Evolutionary conservation across 139 green algal genomes (phyloP).

Genomic region (Ulvella scutata): DNA sequence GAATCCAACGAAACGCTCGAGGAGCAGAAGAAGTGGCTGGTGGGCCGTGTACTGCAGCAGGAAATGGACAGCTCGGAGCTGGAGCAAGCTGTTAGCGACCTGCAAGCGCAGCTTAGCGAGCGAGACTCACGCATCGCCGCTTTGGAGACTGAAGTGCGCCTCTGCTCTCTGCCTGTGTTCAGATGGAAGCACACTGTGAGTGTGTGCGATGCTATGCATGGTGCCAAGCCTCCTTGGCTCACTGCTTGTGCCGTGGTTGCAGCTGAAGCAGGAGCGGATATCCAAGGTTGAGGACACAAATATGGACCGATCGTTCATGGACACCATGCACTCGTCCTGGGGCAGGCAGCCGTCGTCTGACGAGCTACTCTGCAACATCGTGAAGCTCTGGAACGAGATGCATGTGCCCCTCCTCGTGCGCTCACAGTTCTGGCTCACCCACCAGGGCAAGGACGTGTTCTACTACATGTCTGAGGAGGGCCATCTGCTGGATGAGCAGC

Average conservation of each 20-base stretch:
- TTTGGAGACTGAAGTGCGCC: too few relatives aligned
- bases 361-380: not conserved
- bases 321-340: not conserved
- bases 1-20: not conserved
- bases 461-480: not conserved
- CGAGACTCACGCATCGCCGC: too few relatives aligned
- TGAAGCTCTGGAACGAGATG: not conserved
- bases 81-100: too few relatives aligned
- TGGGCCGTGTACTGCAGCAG: not conserved
- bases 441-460: not conserved
- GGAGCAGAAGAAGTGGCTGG: not conserved
- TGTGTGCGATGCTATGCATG: too few relatives aligned
- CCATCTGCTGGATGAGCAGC: not conserved
- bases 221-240: too few relatives aligned
- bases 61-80: not conserved
- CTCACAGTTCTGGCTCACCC: not conserved
- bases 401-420: not conserved
- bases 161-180: too few relatives aligned
- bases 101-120: too few relatives aligned
- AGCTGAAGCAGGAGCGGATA: too few relatives aligned
- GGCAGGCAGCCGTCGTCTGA: not conserved
- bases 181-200: too few relatives aligned
- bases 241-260: too few relatives aligned
- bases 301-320: not conserved
- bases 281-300: too few relatives aligned